Evolutionary conservation across 305 asterid species (phyloP).

Genomic region (Solanum aculeatissimum): DNA sequence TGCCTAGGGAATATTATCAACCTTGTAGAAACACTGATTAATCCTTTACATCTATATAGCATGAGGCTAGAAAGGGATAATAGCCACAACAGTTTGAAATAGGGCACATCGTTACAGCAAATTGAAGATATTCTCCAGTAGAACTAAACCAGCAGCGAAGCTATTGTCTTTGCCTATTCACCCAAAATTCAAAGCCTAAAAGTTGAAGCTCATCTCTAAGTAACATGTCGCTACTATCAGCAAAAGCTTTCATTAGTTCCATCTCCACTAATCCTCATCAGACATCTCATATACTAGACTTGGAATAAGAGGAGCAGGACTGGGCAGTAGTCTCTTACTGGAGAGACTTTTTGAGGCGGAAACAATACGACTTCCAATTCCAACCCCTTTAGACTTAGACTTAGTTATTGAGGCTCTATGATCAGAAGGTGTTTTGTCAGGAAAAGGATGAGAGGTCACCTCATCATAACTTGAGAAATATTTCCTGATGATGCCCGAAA

Average conservation of each 20-base stretch:
- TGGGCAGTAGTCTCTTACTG: background rate
- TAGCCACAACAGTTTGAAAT: background rate
- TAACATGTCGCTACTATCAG: too few species aligned
- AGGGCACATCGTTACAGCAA: background rate
- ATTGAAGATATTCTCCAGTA: background rate
- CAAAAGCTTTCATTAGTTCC: too few species aligned
- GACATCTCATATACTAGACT: slow-evolving; percentile 26
- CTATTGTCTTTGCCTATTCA: background rate
- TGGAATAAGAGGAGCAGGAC: background rate
- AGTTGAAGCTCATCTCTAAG: too few species aligned
- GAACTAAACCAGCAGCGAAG: background rate
- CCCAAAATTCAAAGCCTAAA: background rate
- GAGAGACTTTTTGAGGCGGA: slow-evolving; percentile 21
- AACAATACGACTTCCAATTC: slow-evolving; percentile 43
- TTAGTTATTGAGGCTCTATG: slow-evolving; percentile 6
- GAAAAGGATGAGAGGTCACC: slow-evolving; percentile 24
- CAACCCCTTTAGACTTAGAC: slow-evolving; percentile 8
- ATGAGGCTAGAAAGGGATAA: background rate
- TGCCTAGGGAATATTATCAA: background rate
- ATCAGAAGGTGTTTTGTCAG: slow-evolving; percentile 2
- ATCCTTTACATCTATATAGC: background rate
- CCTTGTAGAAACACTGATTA: background rate
- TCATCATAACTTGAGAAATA: slow-evolving; percentile 49
- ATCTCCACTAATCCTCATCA: slow-evolving; percentile 20
- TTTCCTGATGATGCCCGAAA: slow-evolving; percentile 52